Base-by-base conservation (phyloP, 306 rosid genomes). In the Clitoria ternatea region DNA sequence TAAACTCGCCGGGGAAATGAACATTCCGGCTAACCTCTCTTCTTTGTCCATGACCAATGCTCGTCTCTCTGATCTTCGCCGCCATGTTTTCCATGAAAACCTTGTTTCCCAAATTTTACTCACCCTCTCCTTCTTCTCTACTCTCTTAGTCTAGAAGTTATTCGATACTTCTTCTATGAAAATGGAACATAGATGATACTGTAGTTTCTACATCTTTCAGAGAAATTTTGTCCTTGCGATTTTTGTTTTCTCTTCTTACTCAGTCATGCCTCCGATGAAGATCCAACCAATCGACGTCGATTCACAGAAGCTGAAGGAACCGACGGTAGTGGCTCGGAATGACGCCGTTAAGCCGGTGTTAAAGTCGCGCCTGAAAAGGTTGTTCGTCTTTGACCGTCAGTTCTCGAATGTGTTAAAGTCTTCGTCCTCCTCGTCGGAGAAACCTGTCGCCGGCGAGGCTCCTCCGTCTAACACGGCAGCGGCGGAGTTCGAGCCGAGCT, bases 201-300 rank as follows among this genome's bases (percentile, higher is more conserved):
- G 26, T 72, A 66, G 42, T 35, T 54, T 17, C 35, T 24, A 47
- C 7, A 48, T 5, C 43, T 73, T 62, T 40, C 19, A 37, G 70
- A 44, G 24, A 54, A 11, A 59, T 55, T 50, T 60, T 64, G 11
- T 15, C 29, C 5, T 5, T 61, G 23, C 39, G 17, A 39, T 43
- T 23, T 50, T 19, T 29, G 7, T 9, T 13, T 27, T 37, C 9
- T 44, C 8, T 9, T 19, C 12, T 2, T 2, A 27, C 20, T 52
- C 12, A 71, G 7, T 45, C 57, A 87, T 86, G 90, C 91, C 97
- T 81, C 90, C 97, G 81, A 83, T 91, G 99, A 94, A 89, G 92
- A 87, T 94, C 87, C 97, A 89, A 70, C 99, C 99, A 0, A 81
- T 94, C 24, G 91, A 89, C 64, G 57, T 83, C 74, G 91, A 91